A percentile compares a stretch with the other conserved stretches of the same genome.
Conservation (phyloP, 306 rosid genomes). For the Crotalaria pallida region DNA sequence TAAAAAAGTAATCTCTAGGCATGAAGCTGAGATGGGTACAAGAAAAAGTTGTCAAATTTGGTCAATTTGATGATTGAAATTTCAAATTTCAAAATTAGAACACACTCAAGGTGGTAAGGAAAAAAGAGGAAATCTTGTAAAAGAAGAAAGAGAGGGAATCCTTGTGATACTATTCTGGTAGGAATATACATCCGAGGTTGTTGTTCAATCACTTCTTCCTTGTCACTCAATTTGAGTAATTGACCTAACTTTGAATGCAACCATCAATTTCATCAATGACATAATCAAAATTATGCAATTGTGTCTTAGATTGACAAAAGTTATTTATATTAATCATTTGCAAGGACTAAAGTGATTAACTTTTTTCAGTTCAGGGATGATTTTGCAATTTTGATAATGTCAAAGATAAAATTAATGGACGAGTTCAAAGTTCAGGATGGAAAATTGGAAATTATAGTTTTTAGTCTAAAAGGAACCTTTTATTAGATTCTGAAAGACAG, state of each 20-base stretch:
- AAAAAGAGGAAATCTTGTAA: not conserved
- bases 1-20: not conserved
- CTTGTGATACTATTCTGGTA: not conserved
- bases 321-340: too few species aligned
- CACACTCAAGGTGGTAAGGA: not conserved
- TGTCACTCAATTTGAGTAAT: too few species aligned
- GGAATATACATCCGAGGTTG: not conserved
- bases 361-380: too few species aligned
- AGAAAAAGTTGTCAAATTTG: not conserved
- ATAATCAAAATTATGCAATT: too few species aligned
- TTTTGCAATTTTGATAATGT: too few species aligned
- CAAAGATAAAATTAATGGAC: too few species aligned
- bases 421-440: too few species aligned
- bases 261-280: too few species aligned
- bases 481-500: not conserved
- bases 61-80: not conserved
- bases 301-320: too few species aligned
- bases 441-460: too few species aligned
- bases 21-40: not conserved
- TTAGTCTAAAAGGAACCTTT: not conserved
- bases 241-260: too few species aligned
- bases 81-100: not conserved
- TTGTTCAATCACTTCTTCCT: constrained; percentile 11
- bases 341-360: too few species aligned
- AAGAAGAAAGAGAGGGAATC: constrained; percentile 16